Conservation (phyloP, 148 eudicot genomes). For the Persicaria maculosa region DNA sequence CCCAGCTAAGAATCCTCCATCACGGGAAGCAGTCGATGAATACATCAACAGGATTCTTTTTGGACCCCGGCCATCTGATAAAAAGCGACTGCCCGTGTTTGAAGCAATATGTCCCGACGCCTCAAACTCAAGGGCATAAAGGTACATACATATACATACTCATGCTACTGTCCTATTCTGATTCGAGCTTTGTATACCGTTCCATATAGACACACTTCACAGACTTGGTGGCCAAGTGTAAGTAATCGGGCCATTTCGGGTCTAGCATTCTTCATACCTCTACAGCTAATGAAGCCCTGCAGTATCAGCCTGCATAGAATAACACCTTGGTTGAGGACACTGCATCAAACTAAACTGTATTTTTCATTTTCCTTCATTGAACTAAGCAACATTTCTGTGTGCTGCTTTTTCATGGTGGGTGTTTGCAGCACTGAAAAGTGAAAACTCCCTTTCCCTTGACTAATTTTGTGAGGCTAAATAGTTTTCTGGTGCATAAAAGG, state of each 20-base stretch:
- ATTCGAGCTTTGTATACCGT: no score
- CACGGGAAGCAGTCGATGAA: slow-evolving; percentile 38
- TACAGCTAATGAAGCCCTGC: background rate
- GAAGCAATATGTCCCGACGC: slow-evolving; percentile 33
- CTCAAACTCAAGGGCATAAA: background rate
- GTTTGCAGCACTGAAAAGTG: background rate
- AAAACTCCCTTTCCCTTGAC: no score
- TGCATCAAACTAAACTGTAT: background rate
- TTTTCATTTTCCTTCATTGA: background rate
- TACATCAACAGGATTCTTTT: slow-evolving; percentile 33
- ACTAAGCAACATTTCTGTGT: background rate
- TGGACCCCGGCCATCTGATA: slow-evolving; percentile 17
- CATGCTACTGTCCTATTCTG: no score
- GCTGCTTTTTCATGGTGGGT: background rate
- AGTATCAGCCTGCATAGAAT: background rate
- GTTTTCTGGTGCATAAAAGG: no score
- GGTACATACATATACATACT: background rate
- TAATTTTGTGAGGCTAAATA: no score
- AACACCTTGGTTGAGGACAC: background rate
- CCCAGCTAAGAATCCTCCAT: slow-evolving; percentile 19
- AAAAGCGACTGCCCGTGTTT: slow-evolving; percentile 51
- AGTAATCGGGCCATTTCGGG: background rate
- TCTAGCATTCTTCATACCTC: background rate
- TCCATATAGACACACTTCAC: background rate
- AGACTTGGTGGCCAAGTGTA: slow-evolving; percentile 10